Evolutionary conservation across 2,329 filamentous ascomycete genomes (phyloP).

Genomic region (Cephalotrichum gorgonifer): DNA sequence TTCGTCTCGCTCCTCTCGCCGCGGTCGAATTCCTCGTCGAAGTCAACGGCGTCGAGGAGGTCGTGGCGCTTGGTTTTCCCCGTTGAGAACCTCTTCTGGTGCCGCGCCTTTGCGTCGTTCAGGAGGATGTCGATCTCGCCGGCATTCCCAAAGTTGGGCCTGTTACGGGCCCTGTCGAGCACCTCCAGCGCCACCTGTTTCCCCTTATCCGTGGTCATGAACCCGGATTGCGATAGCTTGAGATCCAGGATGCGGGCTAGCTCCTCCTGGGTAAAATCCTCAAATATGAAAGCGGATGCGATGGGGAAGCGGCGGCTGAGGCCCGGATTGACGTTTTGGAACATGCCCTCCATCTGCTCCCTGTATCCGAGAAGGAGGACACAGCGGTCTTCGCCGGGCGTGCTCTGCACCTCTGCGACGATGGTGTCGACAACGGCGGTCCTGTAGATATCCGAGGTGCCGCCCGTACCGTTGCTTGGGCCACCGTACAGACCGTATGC

Average conservation of each 20-base stretch:
- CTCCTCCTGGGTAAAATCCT: conserved; percentile 54
- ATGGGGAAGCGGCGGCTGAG: conserved; percentile 56
- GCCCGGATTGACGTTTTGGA: conserved; percentile 62
- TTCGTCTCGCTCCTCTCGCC: conserved; percentile 33
- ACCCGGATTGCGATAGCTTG: conserved; percentile 44
- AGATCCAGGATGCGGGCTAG: conserved; percentile 48
- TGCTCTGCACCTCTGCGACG: conserved; percentile 62
- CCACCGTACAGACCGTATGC: conserved; percentile 58
- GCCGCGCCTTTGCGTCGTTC: conserved; percentile 41
- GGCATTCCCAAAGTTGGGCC: conserved; percentile 59
- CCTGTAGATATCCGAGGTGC: conserved; percentile 41
- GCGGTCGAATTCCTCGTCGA: conserved; percentile 58
- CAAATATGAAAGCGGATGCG: conserved; percentile 53
- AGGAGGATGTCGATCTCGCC: conserved; percentile 67
- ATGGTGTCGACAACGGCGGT: conserved; percentile 63
- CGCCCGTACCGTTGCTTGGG: conserved; percentile 39
- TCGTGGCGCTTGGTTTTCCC: conserved; percentile 25
- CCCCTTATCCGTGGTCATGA: conserved; percentile 39
- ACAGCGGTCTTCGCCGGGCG: conserved; percentile 61
- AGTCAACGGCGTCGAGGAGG: conserved; percentile 65
- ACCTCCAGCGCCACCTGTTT: conserved; percentile 46
- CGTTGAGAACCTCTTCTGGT: conserved; percentile 34
- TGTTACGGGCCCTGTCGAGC: conserved; percentile 44
- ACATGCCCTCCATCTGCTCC: conserved; percentile 61
- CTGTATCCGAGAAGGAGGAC: conserved; percentile 63